Evolutionary conservation across 257 asterid genomes (phyloP).

Genomic region (Voacanga thouarsii): DNA sequence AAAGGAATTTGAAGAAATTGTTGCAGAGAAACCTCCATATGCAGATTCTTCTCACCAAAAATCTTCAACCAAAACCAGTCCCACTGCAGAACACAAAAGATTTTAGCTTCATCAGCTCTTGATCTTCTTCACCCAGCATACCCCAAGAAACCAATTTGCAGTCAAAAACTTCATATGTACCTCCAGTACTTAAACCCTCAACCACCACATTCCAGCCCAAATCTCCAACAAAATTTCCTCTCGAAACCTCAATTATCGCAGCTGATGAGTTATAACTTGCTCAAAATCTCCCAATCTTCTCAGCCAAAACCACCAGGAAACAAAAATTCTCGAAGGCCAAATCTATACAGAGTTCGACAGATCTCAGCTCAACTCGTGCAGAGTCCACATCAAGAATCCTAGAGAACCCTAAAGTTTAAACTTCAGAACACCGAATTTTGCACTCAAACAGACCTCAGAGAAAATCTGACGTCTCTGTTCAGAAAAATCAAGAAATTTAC

Average conservation of each 20-base stretch:
- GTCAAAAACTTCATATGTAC: conserved; percentile 17
- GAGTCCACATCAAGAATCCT: neutral
- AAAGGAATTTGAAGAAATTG: conserved; percentile 19
- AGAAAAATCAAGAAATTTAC: conserved; percentile 13
- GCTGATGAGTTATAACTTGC: neutral
- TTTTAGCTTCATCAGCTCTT: conserved; percentile 43
- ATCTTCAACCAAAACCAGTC: conserved; percentile 42
- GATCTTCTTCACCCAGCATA: conserved; percentile 21
- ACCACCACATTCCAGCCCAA: conserved; percentile 25
- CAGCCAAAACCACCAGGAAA: conserved; percentile 17
- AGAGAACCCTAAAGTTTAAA: conserved; percentile 7
- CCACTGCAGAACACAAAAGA: conserved; percentile 29
- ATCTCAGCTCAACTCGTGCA: conserved; percentile 36
- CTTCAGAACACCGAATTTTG: conserved; percentile 5
- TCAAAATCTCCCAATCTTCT: neutral
- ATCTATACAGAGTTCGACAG: conserved; percentile 24
- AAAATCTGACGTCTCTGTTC: conserved; percentile 10
- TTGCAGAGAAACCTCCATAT: conserved; percentile 16
- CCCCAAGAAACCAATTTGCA: conserved; percentile 22
- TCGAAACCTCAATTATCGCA: neutral
- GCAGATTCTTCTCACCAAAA: conserved; percentile 18
- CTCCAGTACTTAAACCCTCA: conserved; percentile 1
- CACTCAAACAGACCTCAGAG: neutral
- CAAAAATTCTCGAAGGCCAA: conserved; percentile 4
- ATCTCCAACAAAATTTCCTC: neutral